Conservation (phyloP, 306 rosid species). For the Fragaria ananassa region DNA sequence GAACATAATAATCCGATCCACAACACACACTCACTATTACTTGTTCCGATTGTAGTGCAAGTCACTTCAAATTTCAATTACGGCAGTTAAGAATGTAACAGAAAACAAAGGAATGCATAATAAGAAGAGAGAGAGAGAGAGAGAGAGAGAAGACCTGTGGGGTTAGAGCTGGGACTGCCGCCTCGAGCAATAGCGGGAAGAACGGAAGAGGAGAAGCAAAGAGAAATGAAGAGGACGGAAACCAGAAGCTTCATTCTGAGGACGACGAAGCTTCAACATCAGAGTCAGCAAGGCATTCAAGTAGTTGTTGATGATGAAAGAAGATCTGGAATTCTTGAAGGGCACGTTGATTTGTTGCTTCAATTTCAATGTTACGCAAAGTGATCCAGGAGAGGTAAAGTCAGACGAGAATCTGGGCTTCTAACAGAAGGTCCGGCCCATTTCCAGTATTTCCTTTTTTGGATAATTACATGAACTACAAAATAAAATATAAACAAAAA, state of each 20-base stretch:
- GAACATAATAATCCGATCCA: not conserved
- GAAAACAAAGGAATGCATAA: not conserved
- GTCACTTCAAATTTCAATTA: not conserved
- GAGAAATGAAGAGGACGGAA: slow-evolving; percentile 39
- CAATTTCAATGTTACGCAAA: not conserved
- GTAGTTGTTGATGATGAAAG: not conserved
- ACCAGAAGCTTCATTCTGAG: slow-evolving; percentile 23
- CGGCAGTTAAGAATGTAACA: not conserved
- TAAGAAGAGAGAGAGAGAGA: not conserved
- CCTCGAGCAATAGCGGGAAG: slow-evolving; percentile 47
- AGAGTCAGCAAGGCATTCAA: slow-evolving; percentile 11
- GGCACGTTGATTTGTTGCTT: not conserved
- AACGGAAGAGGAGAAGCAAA: slow-evolving; percentile 29
- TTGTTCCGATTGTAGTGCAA: not conserved
- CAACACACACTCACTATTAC: too few species aligned
- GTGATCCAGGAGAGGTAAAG: not conserved
- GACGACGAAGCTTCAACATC: slow-evolving; percentile 12
- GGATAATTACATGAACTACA: too few species aligned
- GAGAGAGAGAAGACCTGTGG: slow-evolving; percentile 46
- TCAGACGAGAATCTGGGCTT: too few species aligned
- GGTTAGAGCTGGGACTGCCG: slow-evolving; percentile 23
- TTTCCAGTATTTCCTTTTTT: not conserved
- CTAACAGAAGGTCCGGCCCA: not conserved
- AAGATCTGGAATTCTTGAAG: not conserved
- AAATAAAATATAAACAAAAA: too few species aligned